Percentiles rank a stretch among this genome's conserved stretches.
Evolutionary conservation across 1,284 basidiomycete species (phyloP).

Genomic region (Polyporus tsugae): DNA sequence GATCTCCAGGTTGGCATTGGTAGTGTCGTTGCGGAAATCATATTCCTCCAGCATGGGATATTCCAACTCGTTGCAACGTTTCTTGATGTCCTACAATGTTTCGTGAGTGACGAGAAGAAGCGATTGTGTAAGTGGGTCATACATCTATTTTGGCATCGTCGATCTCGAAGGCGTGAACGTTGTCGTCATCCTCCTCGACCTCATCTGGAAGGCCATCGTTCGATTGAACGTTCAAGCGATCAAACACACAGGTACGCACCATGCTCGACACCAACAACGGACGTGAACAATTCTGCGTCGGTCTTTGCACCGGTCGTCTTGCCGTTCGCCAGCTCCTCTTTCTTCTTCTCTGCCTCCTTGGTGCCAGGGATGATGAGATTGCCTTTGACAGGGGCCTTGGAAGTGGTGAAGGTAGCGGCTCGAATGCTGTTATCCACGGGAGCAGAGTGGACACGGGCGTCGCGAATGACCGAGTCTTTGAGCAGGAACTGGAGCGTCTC

Average conservation of each 20-base stretch:
- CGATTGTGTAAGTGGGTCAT: conserved; percentile 31
- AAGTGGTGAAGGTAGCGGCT: conserved; percentile 83
- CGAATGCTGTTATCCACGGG: conserved; percentile 75
- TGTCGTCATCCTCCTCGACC: conserved; percentile 95
- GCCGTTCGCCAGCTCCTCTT: conserved; percentile 56
- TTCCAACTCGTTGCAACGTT: conserved; percentile 92
- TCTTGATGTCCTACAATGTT: conserved; percentile 81
- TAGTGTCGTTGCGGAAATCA: conserved; percentile 95
- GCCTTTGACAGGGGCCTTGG: conserved; percentile 83
- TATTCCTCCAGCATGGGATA: conserved; percentile 98
- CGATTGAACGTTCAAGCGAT: background rate
- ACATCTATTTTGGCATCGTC: conserved; percentile 92
- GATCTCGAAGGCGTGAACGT: conserved; percentile 95
- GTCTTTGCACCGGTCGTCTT: conserved; percentile 45
- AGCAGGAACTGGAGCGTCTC: conserved; percentile 89
- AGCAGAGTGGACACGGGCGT: conserved; percentile 76
- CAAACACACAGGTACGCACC: conserved; percentile 56
- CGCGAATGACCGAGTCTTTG: conserved; percentile 85
- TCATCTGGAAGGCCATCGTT: conserved; percentile 68
- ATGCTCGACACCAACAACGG: conserved; percentile 91
- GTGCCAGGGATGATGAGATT: conserved; percentile 88
- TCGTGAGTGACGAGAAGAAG: background rate
- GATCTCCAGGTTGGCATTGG: conserved; percentile 95
- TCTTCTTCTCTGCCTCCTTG: conserved; percentile 74
- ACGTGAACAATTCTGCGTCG: conserved; percentile 87